Percentiles rank a stretch among this genome's conserved stretches.
These are phyloP conservation scores for Hortaea werneckii DNA, from an alignment of 2,329 filamentous ascomycete genomes.

Conservation along the genomic window DNA sequence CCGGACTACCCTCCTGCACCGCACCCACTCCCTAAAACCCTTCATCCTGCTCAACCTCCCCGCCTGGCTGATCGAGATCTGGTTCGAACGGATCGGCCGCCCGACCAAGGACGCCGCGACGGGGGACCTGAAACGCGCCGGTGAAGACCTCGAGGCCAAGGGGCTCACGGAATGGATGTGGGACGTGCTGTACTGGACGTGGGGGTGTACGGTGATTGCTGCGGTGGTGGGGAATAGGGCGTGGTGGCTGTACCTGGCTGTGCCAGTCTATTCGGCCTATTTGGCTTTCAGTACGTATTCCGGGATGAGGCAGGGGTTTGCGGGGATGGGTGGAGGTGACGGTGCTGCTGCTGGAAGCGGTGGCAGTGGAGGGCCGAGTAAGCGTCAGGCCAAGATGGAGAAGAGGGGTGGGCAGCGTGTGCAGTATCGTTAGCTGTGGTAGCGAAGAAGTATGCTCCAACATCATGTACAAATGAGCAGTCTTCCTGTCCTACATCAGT, in stretches of 20 bases:
- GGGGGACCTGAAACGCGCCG: slow-evolving; percentile 59
- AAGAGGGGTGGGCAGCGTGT: slow-evolving; percentile 42
- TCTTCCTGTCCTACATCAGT: too few relatives aligned
- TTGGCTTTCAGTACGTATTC: slow-evolving; percentile 37
- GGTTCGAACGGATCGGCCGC: slow-evolving; percentile 74
- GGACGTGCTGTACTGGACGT: slow-evolving; percentile 92
- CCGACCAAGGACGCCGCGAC: slow-evolving; percentile 51
- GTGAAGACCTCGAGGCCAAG: slow-evolving; percentile 77
- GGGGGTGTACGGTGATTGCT: slow-evolving; percentile 63
- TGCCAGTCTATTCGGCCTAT: slow-evolving; percentile 37
- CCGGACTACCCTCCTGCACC: slow-evolving; percentile 46
- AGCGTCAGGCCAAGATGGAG: slow-evolving; percentile 42
- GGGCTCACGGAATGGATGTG: slow-evolving; percentile 98
- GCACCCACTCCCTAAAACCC: slow-evolving; percentile 44
- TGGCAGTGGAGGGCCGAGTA: slow-evolving; percentile 28
- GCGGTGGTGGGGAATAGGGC: slow-evolving; percentile 71
- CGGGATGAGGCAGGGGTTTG: slow-evolving; percentile 33
- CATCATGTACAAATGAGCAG: too few relatives aligned
- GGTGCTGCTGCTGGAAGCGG: slow-evolving; percentile 13
- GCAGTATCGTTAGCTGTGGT: slow-evolving; percentile 30
- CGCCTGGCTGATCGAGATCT: slow-evolving; percentile 67
- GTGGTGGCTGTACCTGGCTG: slow-evolving; percentile 51
- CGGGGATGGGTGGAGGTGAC: slow-evolving; percentile 30
- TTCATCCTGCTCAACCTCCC: slow-evolving; percentile 68
- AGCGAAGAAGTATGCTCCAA: too few relatives aligned